Evolutionary conservation across 257 asterid genomes (phyloP).

Genomic region (Petrea volubilis): DNA sequence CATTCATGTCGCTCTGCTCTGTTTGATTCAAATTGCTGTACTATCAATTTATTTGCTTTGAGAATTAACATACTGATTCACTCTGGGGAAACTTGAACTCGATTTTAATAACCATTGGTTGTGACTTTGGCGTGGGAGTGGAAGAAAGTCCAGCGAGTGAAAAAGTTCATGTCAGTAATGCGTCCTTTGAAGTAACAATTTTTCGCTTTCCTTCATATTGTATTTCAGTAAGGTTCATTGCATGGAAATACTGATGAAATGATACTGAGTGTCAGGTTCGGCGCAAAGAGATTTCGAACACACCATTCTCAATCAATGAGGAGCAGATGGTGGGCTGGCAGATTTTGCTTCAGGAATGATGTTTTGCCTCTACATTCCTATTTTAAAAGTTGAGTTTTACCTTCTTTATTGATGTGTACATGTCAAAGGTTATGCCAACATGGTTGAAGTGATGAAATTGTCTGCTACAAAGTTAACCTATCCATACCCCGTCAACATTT

Average conservation of each 20-base stretch:
- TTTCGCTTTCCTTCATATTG: background rate
- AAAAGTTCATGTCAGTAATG: background rate
- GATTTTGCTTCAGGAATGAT: background rate
- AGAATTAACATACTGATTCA: background rate
- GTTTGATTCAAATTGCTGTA: background rate
- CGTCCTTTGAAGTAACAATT: too few relatives aligned
- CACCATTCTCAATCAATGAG: background rate
- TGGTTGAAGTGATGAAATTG: background rate
- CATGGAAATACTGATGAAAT: background rate
- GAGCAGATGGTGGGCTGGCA: background rate
- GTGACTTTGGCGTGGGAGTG: background rate
- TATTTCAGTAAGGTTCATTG: background rate
- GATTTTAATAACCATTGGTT: background rate
- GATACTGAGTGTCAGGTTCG: background rate
- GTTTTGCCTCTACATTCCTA: background rate
- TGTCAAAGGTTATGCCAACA: background rate
- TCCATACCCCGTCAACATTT: background rate
- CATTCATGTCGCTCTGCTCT: background rate
- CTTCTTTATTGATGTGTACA: background rate
- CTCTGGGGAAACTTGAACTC: background rate
- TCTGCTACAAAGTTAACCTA: background rate
- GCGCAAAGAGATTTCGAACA: background rate
- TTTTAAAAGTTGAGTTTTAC: background rate
- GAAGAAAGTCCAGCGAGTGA: background rate
- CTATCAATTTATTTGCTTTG: background rate